phyloP scores from a whole-genome alignment of 768 basidiomycete species.

The Mycena vitilis region DNA sequence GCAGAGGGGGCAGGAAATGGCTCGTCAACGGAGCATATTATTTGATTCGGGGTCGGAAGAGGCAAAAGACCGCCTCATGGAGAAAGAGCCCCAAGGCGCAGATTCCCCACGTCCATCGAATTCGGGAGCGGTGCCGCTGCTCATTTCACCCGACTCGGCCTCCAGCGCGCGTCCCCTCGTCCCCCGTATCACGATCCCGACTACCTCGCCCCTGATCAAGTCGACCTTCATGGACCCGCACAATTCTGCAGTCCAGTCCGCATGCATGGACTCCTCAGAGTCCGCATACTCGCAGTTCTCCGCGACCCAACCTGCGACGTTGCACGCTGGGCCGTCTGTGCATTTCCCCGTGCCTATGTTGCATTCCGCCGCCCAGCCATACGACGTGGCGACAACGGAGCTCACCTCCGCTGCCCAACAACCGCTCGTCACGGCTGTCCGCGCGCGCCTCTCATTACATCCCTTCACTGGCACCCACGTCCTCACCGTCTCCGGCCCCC shows the following conservation, averaged over 20 bases:
- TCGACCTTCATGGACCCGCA: neutral
- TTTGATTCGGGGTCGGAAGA: neutral
- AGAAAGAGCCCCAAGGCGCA: neutral
- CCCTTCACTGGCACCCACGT: slow-evolving; percentile 19
- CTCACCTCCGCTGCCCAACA: neutral
- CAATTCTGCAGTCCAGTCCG: slow-evolving; percentile 7
- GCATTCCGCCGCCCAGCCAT: neutral
- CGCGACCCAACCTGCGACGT: neutral
- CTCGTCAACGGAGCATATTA: neutral
- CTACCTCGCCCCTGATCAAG: neutral
- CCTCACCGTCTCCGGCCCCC: neutral
- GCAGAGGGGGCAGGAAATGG: neutral
- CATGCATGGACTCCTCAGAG: slow-evolving; percentile 19
- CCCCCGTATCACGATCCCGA: slow-evolving; percentile 6
- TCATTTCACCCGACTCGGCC: slow-evolving; percentile 1
- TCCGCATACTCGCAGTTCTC: slow-evolving; percentile 8
- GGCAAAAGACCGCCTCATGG: neutral
- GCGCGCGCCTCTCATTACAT: slow-evolving; percentile 9
- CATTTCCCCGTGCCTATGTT: neutral
- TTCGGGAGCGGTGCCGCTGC: neutral
- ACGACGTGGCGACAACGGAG: neutral
- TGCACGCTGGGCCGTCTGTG: neutral
- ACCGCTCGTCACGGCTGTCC: neutral
- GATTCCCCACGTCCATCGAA: neutral
- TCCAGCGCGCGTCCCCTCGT: neutral